Base-by-base conservation (phyloP, 768 basidiomycete genomes). In the Phlebiopsis gigantea region DNA sequence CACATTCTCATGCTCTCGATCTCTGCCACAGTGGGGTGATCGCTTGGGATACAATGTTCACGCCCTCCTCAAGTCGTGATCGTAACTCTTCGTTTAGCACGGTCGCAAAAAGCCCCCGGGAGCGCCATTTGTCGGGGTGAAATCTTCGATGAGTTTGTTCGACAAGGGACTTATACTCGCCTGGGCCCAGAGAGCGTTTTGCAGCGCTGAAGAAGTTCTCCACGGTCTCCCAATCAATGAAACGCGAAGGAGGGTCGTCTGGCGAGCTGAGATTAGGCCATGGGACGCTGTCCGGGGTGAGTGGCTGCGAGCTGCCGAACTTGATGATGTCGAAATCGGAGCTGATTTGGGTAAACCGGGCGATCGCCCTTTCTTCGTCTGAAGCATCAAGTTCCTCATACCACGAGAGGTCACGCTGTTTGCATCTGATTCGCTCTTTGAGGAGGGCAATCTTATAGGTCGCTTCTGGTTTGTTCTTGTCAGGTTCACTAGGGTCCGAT, bases 261-360 rank as follows among this genome's bases (percentile, higher is more conserved):
- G 53, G 53, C 4, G 53, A 45, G 4, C 30, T 41, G 25, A 54
- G 28, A 6, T 29, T 21, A 2, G 53, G 53, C 53, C 53, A 54
- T 2, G 53, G 53, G 8, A 54, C 25, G 24, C 42, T 54, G 15
- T 45, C 42, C 12, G 45, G 45, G 22, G 43, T 45, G 42, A 54
- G 53, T 4, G 53, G 53, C 19, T 45, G 53, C 5, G 21, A 44
- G 7, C 45, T 43, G 43, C 44, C 25, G 25, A 54, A 54, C 21
- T 46, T 54, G 24, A 29, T 15, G 8, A 10, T 21, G 48, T 49
- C 45, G 21, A 46, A 46, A 28, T 76, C 74, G 15, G 8, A n/a
- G 39, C 55, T 41, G 55, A 57, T 74, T 31, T 68, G 65, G 44
- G 73, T 80, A 70, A 87, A 92, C 25, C 83, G 73, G 65, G n/a